Conservation (phyloP, 495 filamentous ascomycete species). For the Aspergillus taichungensis region DNA sequence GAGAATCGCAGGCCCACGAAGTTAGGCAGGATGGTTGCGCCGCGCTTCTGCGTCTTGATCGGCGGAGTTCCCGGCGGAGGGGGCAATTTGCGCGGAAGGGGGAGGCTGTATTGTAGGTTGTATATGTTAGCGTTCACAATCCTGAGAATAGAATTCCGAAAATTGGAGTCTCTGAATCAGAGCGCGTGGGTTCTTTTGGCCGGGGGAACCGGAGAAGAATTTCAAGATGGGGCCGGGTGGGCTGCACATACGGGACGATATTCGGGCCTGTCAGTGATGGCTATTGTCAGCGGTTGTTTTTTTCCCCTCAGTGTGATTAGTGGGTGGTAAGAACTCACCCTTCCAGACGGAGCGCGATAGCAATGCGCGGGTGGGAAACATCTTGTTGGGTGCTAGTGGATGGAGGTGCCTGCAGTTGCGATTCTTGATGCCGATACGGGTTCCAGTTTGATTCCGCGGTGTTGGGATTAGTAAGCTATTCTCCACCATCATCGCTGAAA, state of each 20-base stretch:
- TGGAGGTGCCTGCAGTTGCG: not conserved
- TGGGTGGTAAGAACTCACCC: slow-evolving; percentile 33
- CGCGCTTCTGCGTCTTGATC: slow-evolving; percentile 81
- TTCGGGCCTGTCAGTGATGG: slow-evolving; percentile 40
- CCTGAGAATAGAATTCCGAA: not conserved
- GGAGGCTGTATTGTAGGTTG: slow-evolving; percentile 20
- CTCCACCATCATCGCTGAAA: too few relatives aligned
- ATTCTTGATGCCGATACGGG: slow-evolving; percentile 6
- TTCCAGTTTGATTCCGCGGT: not conserved
- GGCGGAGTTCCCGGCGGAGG: slow-evolving; percentile 57
- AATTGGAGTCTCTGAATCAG: too few relatives aligned
- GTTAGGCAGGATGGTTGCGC: slow-evolving; percentile 89
- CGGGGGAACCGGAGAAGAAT: not conserved
- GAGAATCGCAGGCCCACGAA: slow-evolving; percentile 93
- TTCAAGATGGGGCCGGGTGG: not conserved
- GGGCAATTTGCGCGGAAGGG: slow-evolving; percentile 32
- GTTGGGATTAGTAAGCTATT: too few relatives aligned
- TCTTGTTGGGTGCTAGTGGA: slow-evolving; percentile 23
- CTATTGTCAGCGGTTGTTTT: slow-evolving; percentile 11
- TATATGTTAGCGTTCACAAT: not conserved
- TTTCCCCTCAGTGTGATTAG: not conserved
- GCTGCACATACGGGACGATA: slow-evolving; percentile 42
- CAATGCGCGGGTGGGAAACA: slow-evolving; percentile 54
- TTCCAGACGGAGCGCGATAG: slow-evolving; percentile 67
- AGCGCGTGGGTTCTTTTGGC: not conserved